Evolutionary conservation across 345 rosid species (phyloP).

Genomic region (Psidium guajava): DNA sequence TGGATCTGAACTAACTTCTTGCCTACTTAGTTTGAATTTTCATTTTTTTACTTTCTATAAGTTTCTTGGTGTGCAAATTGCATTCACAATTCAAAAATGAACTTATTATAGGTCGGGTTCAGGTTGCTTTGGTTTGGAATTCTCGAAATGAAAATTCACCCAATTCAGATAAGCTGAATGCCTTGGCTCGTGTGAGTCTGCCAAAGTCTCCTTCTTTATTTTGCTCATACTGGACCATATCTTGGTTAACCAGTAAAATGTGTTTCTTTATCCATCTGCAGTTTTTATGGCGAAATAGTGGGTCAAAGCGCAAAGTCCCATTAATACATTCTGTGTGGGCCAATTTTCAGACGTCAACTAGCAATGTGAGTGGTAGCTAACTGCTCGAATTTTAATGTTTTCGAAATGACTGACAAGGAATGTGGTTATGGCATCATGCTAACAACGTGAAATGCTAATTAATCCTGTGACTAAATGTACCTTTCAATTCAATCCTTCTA

Average conservation of each 20-base stretch:
- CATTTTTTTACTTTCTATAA: background rate
- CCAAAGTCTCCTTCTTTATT: background rate
- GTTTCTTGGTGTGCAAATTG: background rate
- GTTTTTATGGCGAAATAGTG: conserved; percentile 89
- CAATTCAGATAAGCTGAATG: conserved; percentile 53
- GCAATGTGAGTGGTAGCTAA: conserved; percentile 49
- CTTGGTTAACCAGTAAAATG: background rate
- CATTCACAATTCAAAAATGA: background rate
- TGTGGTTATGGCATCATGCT: background rate
- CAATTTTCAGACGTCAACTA: conserved; percentile 91
- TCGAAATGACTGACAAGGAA: background rate
- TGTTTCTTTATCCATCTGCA: conserved; percentile 13
- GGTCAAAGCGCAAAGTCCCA: conserved; percentile 41
- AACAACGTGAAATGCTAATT: background rate
- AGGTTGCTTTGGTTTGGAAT: conserved; percentile 87
- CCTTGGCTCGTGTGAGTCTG: conserved; percentile 62
- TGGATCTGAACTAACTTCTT: background rate
- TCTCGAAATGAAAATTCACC: conserved; percentile 73
- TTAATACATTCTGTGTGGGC: conserved; percentile 92
- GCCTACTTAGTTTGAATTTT: background rate
- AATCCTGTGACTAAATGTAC: background rate
- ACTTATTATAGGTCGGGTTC: conserved; percentile 58
- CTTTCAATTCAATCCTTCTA: background rate
- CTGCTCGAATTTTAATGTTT: background rate
- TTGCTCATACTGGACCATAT: background rate